Evolutionary conservation across 2,329 filamentous ascomycete genomes (phyloP).

Genomic region (Aureobasidium sp.): DNA sequence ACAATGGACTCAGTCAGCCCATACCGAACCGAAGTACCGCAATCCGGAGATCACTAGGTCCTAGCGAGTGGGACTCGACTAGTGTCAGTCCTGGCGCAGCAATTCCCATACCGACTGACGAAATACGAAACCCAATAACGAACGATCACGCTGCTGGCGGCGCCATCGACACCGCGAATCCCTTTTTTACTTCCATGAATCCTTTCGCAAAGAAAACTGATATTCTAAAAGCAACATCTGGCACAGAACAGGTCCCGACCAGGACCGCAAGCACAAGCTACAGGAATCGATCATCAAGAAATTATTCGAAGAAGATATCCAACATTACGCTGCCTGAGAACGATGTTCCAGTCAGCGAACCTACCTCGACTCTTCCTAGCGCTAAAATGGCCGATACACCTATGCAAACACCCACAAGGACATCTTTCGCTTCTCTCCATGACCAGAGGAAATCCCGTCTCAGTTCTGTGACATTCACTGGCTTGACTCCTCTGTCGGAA

Average conservation of each 20-base stretch:
- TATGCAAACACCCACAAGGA: neutral
- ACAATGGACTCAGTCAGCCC: neutral
- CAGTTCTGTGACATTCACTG: neutral
- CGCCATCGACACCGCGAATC: neutral
- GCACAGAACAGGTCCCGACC: neutral
- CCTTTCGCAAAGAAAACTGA: neutral
- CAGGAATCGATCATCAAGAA: neutral
- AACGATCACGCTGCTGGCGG: neutral
- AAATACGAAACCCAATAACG: neutral
- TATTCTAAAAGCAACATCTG: neutral
- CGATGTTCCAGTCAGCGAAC: neutral
- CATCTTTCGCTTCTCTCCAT: neutral
- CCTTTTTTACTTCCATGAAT: neutral
- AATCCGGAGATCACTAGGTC: neutral
- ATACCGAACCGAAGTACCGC: neutral
- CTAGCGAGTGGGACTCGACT: neutral
- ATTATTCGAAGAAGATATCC: constrained; percentile 4
- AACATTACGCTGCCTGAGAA: neutral
- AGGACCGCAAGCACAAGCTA: neutral
- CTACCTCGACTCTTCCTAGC: neutral
- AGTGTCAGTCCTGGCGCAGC: neutral
- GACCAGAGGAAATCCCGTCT: neutral
- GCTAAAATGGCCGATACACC: neutral
- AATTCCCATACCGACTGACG: neutral
- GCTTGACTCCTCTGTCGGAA: neutral